Percentiles rank a stretch among this genome's conserved stretches.
phyloP scores from a whole-genome alignment of 2,329 filamentous ascomycete species.

The Arthroderma sp. region DNA sequence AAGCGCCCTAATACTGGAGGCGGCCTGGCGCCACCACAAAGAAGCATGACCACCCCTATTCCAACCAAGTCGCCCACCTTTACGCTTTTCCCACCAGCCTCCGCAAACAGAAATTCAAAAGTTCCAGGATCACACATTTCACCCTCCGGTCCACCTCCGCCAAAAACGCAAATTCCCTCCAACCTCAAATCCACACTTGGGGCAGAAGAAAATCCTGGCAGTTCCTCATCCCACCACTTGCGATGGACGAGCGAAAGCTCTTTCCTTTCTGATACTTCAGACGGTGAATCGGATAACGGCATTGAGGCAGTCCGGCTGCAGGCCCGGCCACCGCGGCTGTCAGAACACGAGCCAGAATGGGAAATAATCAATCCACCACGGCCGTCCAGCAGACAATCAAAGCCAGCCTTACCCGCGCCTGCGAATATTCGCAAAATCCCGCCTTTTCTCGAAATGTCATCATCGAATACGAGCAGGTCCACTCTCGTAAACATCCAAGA shows the following conservation, averaged over 20 bases:
- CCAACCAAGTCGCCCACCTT: constrained; percentile 25
- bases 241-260: constrained; percentile 1
- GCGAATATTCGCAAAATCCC: neutral
- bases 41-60: constrained; percentile 26
- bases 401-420: neutral
- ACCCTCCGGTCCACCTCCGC: constrained; percentile 16
- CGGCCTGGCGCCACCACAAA: constrained; percentile 13
- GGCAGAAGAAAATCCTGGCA: no score
- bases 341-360: constrained; percentile 7
- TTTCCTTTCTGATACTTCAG: neutral
- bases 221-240: neutral
- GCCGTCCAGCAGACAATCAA: constrained; percentile 4
- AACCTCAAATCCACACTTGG: neutral
- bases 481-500: neutral
- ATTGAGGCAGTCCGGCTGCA: constrained; percentile 3
- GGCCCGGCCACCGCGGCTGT: constrained; percentile 4
- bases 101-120: constrained; percentile 20
- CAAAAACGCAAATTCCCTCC: constrained; percentile 15
- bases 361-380: constrained; percentile 11
- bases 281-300: neutral
- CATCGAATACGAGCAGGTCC: neutral
- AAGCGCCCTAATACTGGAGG: no score
- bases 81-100: constrained; percentile 25
- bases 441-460: neutral
- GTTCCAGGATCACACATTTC: constrained; percentile 13